Conservation (phyloP, 1,139 yeast species). For the Sugiyamaella paludigena region DNA sequence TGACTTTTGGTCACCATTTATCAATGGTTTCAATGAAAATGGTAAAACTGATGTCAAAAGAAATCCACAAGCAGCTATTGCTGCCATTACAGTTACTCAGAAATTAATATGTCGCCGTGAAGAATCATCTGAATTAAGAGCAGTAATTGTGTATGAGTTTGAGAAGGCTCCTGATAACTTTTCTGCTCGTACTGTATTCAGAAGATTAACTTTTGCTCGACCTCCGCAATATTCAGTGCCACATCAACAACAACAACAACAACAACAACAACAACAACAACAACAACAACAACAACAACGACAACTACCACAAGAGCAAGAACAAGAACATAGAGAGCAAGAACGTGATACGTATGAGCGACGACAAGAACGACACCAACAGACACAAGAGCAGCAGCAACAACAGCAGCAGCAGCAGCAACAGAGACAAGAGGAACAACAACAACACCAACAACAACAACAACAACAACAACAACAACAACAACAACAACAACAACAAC, state of each 20-base stretch:
- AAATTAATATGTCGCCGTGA: constrained; percentile 21
- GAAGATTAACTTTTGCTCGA: constrained; percentile 24
- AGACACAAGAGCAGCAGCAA: too few relatives aligned
- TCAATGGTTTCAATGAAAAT: constrained; percentile 33
- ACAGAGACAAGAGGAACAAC: too few relatives aligned
- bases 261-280: background rate
- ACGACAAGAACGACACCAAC: too few relatives aligned
- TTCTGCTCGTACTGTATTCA: constrained; percentile 38
- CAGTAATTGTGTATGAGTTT: constrained; percentile 38
- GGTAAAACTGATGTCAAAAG: constrained; percentile 24
- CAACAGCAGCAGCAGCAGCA: too few relatives aligned
- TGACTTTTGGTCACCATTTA: constrained; percentile 42
- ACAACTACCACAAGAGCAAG: constrained; percentile 6
- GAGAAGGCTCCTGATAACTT: constrained; percentile 37
- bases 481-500: constrained; percentile 6
- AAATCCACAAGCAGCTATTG: constrained; percentile 35
- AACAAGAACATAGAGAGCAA: constrained; percentile 9
- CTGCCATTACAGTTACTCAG: constrained; percentile 40
- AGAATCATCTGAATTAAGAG: constrained; percentile 25
- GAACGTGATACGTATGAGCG: too few relatives aligned
- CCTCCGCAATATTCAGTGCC: background rate
- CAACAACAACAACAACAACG: background rate
- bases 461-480: constrained; percentile 5
- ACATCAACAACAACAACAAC: background rate
- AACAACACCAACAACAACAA: background rate